Evolutionary conservation across 1,139 yeast species (phyloP).

Genomic region (Diutina catenulata): DNA sequence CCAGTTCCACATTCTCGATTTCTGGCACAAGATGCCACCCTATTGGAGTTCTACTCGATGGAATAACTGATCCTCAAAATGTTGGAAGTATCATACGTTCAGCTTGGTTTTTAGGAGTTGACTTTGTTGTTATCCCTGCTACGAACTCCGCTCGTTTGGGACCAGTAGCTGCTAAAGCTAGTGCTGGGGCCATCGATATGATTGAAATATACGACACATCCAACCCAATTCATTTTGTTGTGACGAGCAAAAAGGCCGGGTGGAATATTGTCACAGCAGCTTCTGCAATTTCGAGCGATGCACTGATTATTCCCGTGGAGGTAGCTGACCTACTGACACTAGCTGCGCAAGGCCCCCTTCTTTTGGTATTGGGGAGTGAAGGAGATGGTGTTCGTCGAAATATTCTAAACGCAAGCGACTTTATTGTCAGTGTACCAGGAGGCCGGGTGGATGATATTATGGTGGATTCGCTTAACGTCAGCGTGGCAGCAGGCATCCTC

Average conservation of each 20-base stretch:
- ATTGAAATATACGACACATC: slow-evolving; percentile 47
- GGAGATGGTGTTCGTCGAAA: slow-evolving; percentile 71
- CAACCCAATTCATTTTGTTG: slow-evolving; percentile 53
- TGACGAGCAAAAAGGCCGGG: slow-evolving; percentile 39
- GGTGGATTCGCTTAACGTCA: slow-evolving; percentile 78
- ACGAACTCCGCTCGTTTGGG: slow-evolving; percentile 65
- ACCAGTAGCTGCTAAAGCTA: slow-evolving; percentile 69
- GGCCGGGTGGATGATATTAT: slow-evolving; percentile 23
- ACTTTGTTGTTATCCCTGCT: slow-evolving; percentile 61
- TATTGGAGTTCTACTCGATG: slow-evolving; percentile 68
- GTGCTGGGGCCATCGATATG: slow-evolving; percentile 82
- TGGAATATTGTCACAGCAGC: slow-evolving; percentile 71
- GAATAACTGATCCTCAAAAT: slow-evolving; percentile 82
- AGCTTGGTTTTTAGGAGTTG: slow-evolving; percentile 78
- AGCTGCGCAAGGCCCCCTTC: slow-evolving; percentile 40
- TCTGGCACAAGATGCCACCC: slow-evolving; percentile 30
- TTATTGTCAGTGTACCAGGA: slow-evolving; percentile 40
- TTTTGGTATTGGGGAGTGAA: slow-evolving; percentile 77
- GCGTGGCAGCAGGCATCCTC: slow-evolving; percentile 75
- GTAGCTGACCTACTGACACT: slow-evolving; percentile 32
- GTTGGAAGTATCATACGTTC: slow-evolving; percentile 79
- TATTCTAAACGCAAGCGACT: slow-evolving; percentile 52
- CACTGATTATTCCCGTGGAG: slow-evolving; percentile 14
- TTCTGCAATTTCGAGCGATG: slow-evolving; percentile 17
- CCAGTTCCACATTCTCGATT: slow-evolving; percentile 8